Percentiles rank a stretch among this genome's conserved stretches.
Evolutionary conservation across 208 protist species (phyloP).

Genomic region (Strigomonas oncopelti): DNA sequence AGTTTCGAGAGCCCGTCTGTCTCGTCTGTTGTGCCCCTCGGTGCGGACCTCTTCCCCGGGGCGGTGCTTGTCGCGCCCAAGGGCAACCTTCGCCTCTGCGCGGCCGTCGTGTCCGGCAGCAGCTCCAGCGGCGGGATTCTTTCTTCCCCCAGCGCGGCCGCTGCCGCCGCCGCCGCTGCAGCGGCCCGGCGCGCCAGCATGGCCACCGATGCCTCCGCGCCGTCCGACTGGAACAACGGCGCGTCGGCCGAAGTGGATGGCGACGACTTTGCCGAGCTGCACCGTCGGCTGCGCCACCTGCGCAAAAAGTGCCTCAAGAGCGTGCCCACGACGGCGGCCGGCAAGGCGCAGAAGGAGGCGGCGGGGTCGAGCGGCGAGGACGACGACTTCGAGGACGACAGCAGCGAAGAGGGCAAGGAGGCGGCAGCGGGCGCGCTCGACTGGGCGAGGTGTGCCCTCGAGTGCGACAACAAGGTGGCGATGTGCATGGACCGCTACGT

Average conservation of each 20-base stretch:
- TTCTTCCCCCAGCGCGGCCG: background rate
- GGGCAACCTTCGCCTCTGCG: conserved; percentile 23
- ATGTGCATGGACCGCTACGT: conserved; percentile 64
- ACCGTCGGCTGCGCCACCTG: conserved; percentile 4
- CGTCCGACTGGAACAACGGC: background rate
- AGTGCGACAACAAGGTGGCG: conserved; percentile 26
- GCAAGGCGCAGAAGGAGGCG: background rate
- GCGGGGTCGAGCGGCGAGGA: background rate
- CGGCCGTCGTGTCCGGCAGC: conserved; percentile 15
- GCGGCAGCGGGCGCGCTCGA: background rate
- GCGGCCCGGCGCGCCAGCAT: background rate
- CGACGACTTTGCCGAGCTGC: conserved; percentile 8
- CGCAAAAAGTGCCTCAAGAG: background rate
- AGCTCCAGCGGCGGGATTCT: background rate
- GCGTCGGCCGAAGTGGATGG: background rate
- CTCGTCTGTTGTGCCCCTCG: background rate
- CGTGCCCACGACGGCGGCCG: background rate
- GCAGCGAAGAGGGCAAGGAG: background rate
- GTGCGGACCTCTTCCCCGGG: background rate
- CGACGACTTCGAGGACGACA: background rate
- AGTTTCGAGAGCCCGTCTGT: conserved; percentile 1
- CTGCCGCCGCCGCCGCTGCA: too few species aligned
- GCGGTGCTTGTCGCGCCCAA: conserved; percentile 26
- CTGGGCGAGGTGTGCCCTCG: conserved; percentile 16
- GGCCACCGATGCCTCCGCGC: background rate